These are phyloP conservation scores for Boletus fagicola DNA, from an alignment of 768 basidiomycete genomes.

Conservation along the genomic window DNA sequence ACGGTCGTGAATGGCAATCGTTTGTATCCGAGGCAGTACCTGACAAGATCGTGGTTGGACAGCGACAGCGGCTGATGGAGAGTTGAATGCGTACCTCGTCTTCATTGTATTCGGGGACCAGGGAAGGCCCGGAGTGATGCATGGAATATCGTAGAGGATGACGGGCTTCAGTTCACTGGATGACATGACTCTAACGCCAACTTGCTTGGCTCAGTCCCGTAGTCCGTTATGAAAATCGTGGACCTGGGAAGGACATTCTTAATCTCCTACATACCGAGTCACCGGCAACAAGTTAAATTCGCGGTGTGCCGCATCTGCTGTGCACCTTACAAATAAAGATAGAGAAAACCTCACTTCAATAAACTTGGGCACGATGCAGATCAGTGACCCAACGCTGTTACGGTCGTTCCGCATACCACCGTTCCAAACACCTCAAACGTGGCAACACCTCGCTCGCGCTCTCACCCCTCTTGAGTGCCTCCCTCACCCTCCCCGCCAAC, in stretches of 20 bases:
- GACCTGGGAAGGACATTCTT: not conserved
- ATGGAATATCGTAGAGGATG: slow-evolving; percentile 37
- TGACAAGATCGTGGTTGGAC: not conserved
- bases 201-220: too few species aligned
- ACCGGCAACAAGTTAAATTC: not conserved
- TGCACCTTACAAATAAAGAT: not conserved
- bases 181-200: slow-evolving; percentile 3
- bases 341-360: not conserved
- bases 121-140: slow-evolving; percentile 21
- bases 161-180: slow-evolving; percentile 22
- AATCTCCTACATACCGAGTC: not conserved
- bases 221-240: not conserved
- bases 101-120: slow-evolving; percentile 37
- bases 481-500: slow-evolving; percentile 23
- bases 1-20: slow-evolving; percentile 12
- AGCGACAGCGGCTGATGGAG: too few species aligned
- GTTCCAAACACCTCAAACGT: slow-evolving; percentile 24
- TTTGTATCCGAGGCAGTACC: slow-evolving; percentile 20
- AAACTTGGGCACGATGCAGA: not conserved
- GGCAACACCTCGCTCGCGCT: slow-evolving; percentile 27
- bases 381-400: not conserved
- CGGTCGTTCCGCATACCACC: slow-evolving; percentile 10
- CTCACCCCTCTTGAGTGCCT: slow-evolving; percentile 20
- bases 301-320: not conserved
- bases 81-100: not conserved